Evolutionary conservation across 176 grass and related monocot genomes (phyloP).

Genomic region (Luzula sylvatica): DNA sequence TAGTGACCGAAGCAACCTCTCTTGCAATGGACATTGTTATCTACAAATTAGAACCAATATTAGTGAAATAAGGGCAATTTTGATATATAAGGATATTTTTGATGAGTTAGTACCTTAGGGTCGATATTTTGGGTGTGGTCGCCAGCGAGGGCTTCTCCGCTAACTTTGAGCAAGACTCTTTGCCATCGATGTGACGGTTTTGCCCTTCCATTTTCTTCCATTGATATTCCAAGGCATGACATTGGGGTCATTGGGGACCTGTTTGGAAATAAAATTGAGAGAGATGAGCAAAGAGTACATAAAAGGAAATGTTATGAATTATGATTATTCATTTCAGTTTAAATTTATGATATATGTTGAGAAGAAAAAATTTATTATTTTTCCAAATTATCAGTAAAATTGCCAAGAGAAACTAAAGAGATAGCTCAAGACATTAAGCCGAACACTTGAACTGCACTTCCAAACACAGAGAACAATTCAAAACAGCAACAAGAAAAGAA

Average conservation of each 20-base stretch:
- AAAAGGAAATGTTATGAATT: background rate
- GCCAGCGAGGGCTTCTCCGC: conserved; percentile 87
- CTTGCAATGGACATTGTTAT: conserved; percentile 95
- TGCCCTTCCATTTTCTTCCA: conserved; percentile 37
- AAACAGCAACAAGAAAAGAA: background rate
- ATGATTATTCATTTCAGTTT: too few species aligned
- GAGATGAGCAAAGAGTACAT: background rate
- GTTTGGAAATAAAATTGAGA: conserved; percentile 6
- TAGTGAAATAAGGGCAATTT: too few species aligned
- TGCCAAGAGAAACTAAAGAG: background rate
- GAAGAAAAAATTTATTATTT: background rate
- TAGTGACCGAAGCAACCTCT: conserved; percentile 94
- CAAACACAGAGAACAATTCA: background rate
- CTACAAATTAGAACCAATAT: conserved; percentile 27
- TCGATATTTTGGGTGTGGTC: conserved; percentile 77
- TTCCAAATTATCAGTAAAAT: background rate
- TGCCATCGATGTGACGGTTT: conserved; percentile 71
- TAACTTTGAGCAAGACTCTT: conserved; percentile 87
- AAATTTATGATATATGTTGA: background rate
- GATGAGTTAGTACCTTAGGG: conserved; percentile 45
- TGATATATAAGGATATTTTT: too few species aligned
- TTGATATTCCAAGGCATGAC: conserved; percentile 41
- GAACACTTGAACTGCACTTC: background rate
- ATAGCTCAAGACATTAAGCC: background rate
- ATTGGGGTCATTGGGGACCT: conserved; percentile 32